Percentiles rank a stretch among this genome's conserved stretches.
phyloP scores from a whole-genome alignment of 768 basidiomycete species.

The Candolleomyces aberdarensis region DNA sequence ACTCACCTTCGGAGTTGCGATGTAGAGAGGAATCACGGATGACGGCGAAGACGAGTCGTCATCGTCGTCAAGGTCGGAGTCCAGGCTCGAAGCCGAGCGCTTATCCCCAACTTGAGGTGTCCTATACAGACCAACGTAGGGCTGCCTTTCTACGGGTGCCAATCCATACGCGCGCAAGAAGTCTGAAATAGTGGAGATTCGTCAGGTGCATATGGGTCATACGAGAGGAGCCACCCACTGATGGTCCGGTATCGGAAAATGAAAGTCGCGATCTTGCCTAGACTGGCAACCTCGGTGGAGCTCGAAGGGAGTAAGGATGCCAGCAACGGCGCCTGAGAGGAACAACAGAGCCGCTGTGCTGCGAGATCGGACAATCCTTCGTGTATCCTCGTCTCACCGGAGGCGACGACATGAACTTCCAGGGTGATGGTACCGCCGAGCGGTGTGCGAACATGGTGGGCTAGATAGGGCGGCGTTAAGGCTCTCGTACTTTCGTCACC shows the following conservation, averaged over 20 bases:
- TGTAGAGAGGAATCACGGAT: neutral
- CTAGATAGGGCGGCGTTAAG: neutral
- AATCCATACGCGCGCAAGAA: conserved; percentile 3
- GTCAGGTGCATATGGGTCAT: neutral
- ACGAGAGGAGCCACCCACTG: conserved; percentile 12
- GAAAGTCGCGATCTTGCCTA: conserved; percentile 29
- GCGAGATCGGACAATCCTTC: conserved; percentile 26
- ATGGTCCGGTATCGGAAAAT: conserved; percentile 28
- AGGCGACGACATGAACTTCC: conserved; percentile 27
- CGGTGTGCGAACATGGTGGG: conserved; percentile 20
- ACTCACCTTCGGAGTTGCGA: neutral
- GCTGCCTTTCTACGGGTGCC: neutral
- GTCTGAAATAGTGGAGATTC: neutral
- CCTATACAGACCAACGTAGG: neutral
- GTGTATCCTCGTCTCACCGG: conserved; percentile 27
- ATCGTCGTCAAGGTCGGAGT: conserved; percentile 3
- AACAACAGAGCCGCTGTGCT: conserved; percentile 13
- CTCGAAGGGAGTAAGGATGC: conserved; percentile 27
- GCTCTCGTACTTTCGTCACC: conserved; percentile 12
- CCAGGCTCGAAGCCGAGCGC: conserved; percentile 1
- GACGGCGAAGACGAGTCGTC: neutral
- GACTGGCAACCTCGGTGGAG: conserved; percentile 29
- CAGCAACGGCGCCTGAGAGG: conserved; percentile 22
- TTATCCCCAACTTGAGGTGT: conserved; percentile 1
- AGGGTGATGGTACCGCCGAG: conserved; percentile 27